Evolutionary conservation across 1,284 basidiomycete species (phyloP).

Genomic region (Marasmius sp.): DNA sequence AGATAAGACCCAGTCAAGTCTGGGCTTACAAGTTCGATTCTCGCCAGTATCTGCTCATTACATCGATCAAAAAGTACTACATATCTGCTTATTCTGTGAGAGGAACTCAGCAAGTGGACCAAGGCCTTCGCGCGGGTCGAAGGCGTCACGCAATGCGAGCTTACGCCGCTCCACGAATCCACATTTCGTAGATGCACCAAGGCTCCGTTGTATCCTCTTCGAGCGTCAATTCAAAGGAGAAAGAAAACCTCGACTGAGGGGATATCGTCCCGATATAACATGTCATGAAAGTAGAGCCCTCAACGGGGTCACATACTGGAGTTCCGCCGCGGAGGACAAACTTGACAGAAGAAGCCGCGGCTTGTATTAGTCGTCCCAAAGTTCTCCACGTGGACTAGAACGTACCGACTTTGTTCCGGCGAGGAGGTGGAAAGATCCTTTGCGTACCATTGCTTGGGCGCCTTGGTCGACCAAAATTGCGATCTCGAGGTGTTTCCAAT

Average conservation of each 20-base stretch:
- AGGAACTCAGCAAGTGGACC: too few species aligned
- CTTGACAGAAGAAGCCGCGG: neutral
- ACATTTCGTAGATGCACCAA: slow-evolving; percentile 52
- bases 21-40: too few species aligned
- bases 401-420: slow-evolving; percentile 46
- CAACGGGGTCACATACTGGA: too few species aligned
- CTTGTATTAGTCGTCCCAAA: slow-evolving; percentile 1
- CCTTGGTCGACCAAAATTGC: slow-evolving; percentile 43
- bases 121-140: neutral
- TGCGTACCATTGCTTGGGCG: slow-evolving; percentile 38
- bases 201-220: slow-evolving; percentile 26
- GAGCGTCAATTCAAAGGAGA: slow-evolving; percentile 32
- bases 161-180: slow-evolving; percentile 24
- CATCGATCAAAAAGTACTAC: too few species aligned
- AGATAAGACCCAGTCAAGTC: too few species aligned
- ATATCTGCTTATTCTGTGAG: too few species aligned
- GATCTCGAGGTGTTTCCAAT: slow-evolving; percentile 33
- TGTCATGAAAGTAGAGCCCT: too few species aligned
- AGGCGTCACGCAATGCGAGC: neutral
- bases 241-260: neutral
- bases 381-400: neutral
- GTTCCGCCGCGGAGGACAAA: too few species aligned
- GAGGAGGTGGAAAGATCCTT: slow-evolving; percentile 37
- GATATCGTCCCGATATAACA: too few species aligned
- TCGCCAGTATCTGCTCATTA: too few species aligned